Evolutionary conservation across 257 asterid species (phyloP).

Genomic region (Parsonsia alboflavescens): DNA sequence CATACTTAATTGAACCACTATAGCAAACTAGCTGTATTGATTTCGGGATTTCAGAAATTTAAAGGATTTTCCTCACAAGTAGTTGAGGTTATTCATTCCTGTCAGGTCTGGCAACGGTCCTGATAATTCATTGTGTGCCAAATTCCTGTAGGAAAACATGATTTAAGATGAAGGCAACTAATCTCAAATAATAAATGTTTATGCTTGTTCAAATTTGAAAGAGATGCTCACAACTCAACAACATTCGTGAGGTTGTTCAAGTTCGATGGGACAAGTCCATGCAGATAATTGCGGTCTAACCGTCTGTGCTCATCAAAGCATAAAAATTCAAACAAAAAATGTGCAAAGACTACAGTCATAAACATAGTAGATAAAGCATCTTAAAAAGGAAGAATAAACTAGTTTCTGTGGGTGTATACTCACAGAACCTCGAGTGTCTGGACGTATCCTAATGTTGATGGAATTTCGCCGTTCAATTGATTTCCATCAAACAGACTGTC

Average conservation of each 20-base stretch:
- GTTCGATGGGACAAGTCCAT: conserved; percentile 49
- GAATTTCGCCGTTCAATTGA: conserved; percentile 65
- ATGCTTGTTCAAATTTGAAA: conserved; percentile 10
- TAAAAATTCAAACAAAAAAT: neutral
- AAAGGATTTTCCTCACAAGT: conserved; percentile 46
- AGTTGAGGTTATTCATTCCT: conserved; percentile 74
- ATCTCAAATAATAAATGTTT: neutral
- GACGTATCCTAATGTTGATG: conserved; percentile 61
- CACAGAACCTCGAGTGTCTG: conserved; percentile 90
- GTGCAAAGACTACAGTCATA: neutral
- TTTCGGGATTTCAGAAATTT: neutral
- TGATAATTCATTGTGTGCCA: conserved; percentile 71
- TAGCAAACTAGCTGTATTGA: neutral
- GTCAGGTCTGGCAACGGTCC: conserved; percentile 70
- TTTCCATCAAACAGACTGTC: conserved; percentile 76
- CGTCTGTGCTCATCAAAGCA: conserved; percentile 42
- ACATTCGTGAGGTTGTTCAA: conserved; percentile 69
- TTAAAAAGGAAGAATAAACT: neutral
- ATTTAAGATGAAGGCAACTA: neutral
- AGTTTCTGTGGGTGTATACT: conserved; percentile 36
- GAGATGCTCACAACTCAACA: conserved; percentile 64
- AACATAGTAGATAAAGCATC: neutral
- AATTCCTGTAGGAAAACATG: conserved; percentile 44
- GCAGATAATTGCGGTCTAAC: conserved; percentile 71
- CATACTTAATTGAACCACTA: neutral